Evolutionary conservation across 176 grass and related monocot genomes (phyloP).

Genomic region (Triticum timopheevii): DNA sequence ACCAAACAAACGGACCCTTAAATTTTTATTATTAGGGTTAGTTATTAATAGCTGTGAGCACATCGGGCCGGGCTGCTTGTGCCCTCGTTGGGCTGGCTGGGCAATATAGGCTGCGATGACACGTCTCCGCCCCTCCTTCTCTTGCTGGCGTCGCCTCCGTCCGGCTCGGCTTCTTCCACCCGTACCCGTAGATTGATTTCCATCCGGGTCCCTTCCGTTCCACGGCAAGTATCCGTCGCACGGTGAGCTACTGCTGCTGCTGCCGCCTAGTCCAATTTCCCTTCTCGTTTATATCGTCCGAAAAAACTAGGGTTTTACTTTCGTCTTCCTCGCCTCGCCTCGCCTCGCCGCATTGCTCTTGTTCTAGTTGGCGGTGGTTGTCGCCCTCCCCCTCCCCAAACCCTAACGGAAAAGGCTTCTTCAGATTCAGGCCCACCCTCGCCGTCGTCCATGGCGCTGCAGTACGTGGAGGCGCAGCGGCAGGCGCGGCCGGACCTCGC

Average conservation of each 20-base stretch:
- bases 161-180: conserved; percentile 16
- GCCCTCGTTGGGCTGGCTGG: not conserved
- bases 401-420: conserved; percentile 25
- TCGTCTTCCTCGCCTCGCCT: not conserved
- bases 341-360: conserved; percentile 15
- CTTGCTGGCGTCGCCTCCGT: not conserved
- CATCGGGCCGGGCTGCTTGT: too few species aligned
- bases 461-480: conserved; percentile 80
- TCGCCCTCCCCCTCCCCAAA: not conserved
- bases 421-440: not conserved
- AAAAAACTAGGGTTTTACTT: conserved; percentile 39
- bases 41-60: too few species aligned
- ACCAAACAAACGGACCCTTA: too few species aligned
- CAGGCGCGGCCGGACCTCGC: conserved; percentile 71
- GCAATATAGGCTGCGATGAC: not conserved
- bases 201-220: conserved; percentile 39
- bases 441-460: conserved; percentile 61
- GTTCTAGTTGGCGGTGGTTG: not conserved
- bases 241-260: not conserved
- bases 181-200: conserved; percentile 10
- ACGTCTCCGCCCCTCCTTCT: not conserved
- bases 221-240: conserved; percentile 34
- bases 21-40: too few species aligned
- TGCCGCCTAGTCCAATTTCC: not conserved
- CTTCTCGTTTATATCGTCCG: conserved; percentile 12